Evolutionary conservation across 495 filamentous ascomycete species (phyloP).

Genomic region (Daldinia childiae): DNA sequence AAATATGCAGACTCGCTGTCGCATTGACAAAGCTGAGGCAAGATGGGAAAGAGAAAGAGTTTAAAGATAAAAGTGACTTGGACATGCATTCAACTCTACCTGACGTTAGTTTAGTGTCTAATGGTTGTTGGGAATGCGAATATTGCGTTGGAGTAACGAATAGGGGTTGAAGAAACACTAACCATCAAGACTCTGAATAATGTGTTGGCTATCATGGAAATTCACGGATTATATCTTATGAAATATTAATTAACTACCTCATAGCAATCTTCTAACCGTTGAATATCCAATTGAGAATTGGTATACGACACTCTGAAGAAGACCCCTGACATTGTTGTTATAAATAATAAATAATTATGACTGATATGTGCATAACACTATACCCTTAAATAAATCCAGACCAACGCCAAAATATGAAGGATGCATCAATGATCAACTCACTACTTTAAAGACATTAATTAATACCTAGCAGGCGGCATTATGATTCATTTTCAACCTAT

Average conservation of each 20-base stretch:
- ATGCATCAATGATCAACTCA: neutral
- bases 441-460: neutral
- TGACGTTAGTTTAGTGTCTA: too few relatives aligned
- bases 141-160: too few relatives aligned
- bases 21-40: constrained; percentile 17
- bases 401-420: neutral
- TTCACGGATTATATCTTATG: too few relatives aligned
- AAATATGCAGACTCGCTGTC: neutral
- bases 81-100: too few relatives aligned
- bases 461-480: neutral
- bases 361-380: neutral
- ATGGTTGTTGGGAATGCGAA: too few relatives aligned
- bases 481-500: neutral
- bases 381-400: neutral
- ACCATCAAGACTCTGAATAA: too few relatives aligned
- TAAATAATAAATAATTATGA: neutral
- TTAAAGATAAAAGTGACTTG: neutral
- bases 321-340: neutral
- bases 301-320: too few relatives aligned
- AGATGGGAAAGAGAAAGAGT: constrained; percentile 16
- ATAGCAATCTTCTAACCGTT: too few relatives aligned
- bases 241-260: too few relatives aligned
- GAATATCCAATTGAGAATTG: too few relatives aligned
- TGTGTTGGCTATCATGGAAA: too few relatives aligned
- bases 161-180: neutral